These are phyloP conservation scores for Wickerhamiella brachini DNA, from an alignment of 805 yeast genomes.

Conservation along the genomic window DNA sequence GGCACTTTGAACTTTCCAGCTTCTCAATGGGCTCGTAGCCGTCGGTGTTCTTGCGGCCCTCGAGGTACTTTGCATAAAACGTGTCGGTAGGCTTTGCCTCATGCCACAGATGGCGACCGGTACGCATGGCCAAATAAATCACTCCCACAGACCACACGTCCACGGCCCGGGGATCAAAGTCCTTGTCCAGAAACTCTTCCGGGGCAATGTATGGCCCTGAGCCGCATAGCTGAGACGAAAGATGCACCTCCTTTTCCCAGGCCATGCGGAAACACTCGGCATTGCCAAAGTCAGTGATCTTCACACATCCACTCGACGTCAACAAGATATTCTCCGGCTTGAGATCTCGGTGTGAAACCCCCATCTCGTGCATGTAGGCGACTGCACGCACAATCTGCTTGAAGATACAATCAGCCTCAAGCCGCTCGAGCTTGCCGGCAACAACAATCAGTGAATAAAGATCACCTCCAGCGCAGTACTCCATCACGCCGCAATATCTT, in stretches of 20 bases:
- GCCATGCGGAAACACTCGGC: constrained; percentile 79
- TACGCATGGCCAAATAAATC: constrained; percentile 61
- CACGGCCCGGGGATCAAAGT: constrained; percentile 61
- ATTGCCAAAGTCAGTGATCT: constrained; percentile 77
- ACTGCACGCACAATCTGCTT: constrained; percentile 76
- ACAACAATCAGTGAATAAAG: constrained; percentile 45
- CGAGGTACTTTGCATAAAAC: constrained; percentile 58
- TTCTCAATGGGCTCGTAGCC: constrained; percentile 87
- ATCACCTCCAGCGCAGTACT: constrained; percentile 82
- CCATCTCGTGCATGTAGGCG: constrained; percentile 72
- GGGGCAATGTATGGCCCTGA: constrained; percentile 87
- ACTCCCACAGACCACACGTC: constrained; percentile 86
- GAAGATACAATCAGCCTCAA: constrained; percentile 77
- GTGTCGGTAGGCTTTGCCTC: constrained; percentile 63
- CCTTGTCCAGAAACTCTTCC: constrained; percentile 49
- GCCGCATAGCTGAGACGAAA: constrained; percentile 60
- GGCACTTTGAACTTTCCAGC: constrained; percentile 71
- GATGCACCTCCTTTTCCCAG: constrained; percentile 62
- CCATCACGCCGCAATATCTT: constrained; percentile 80
- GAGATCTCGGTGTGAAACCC: constrained; percentile 85
- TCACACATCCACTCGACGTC: constrained; percentile 47
- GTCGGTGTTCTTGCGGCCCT: constrained; percentile 60
- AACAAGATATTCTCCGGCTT: constrained; percentile 79
- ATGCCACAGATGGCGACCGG: constrained; percentile 88
- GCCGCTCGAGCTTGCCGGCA: constrained; percentile 38